Conservation (phyloP, 192 early-diverging fungal species). For the Coemansia sp. region DNA sequence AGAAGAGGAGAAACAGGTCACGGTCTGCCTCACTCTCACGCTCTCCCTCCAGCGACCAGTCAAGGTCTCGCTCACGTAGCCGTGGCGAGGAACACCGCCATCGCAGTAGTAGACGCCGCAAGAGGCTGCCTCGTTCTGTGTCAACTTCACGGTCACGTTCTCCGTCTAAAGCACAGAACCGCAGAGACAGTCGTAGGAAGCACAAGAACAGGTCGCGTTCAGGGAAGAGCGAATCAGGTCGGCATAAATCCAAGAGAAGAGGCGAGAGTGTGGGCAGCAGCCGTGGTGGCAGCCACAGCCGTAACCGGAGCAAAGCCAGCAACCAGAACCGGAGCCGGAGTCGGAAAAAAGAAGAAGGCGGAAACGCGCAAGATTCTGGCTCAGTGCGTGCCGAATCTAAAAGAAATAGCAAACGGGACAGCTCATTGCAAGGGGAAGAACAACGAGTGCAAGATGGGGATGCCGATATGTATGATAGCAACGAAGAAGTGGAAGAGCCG, state of each 20-base stretch:
- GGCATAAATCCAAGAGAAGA: slow-evolving; percentile 9
- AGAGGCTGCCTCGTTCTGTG: slow-evolving; percentile 20
- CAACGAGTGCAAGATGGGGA: not conserved
- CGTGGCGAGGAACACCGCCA: slow-evolving; percentile 8
- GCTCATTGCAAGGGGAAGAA: not conserved
- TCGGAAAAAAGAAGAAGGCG: not conserved
- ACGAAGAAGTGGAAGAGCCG: not conserved
- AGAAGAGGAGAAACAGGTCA: slow-evolving; percentile 22
- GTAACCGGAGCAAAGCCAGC: slow-evolving; percentile 20
- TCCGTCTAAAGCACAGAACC: slow-evolving; percentile 13
- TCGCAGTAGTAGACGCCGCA: slow-evolving; percentile 21
- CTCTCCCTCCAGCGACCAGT: slow-evolving; percentile 25
- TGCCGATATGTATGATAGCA: slow-evolving; percentile 8
- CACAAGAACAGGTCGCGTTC: slow-evolving; percentile 13
- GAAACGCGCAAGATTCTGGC: not conserved
- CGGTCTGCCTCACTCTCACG: slow-evolving; percentile 15
- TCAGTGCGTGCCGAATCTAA: not conserved
- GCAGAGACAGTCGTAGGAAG: slow-evolving; percentile 20
- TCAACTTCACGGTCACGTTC: slow-evolving; percentile 28
- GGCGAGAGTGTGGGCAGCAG: slow-evolving; percentile 12
- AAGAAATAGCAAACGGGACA: not conserved
- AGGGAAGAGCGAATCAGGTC: slow-evolving; percentile 13
- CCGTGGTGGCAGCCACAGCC: slow-evolving; percentile 9
- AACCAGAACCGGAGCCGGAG: slow-evolving; percentile 19
- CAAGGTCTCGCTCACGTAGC: slow-evolving; percentile 29